Conservation (phyloP, 139 green algal species). For the Zygnema cylindricum region DNA sequence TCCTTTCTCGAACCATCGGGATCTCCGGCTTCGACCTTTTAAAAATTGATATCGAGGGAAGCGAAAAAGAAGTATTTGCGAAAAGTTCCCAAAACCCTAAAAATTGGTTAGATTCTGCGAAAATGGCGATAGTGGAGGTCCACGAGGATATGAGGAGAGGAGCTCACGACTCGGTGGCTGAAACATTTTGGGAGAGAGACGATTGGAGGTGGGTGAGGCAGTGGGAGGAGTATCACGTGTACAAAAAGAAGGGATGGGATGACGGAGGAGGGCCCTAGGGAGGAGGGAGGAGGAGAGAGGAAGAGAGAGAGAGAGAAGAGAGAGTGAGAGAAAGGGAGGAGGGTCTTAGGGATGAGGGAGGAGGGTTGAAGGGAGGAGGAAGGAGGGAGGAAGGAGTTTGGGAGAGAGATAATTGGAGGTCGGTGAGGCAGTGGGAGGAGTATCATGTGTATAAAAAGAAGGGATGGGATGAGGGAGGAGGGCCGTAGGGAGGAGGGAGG, state of each 20-base stretch:
- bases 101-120: not conserved
- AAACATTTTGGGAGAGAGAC: not conserved
- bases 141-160: conserved; percentile 8
- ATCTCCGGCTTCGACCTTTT: conserved; percentile 38
- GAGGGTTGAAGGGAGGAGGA: too few species aligned
- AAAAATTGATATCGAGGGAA: conserved; percentile 55
- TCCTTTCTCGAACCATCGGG: conserved; percentile 26
- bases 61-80: conserved; percentile 38
- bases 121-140: not conserved
- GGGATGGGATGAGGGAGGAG: not conserved
- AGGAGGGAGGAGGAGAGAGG: not conserved
- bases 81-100: not conserved
- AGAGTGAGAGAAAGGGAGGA: not conserved
- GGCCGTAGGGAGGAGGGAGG: not conserved
- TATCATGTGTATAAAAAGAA: not conserved
- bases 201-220: not conserved
- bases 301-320: not conserved
- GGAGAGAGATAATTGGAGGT: too few species aligned
- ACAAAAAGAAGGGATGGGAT: not conserved
- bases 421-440: not conserved
- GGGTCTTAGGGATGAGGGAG: not conserved
- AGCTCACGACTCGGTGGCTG: not conserved
- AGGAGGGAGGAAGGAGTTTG: too few species aligned
- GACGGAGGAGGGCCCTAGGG: not conserved
- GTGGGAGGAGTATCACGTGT: not conserved